Conservation (phyloP, 768 basidiomycete genomes). For the Postia placenta region DNA sequence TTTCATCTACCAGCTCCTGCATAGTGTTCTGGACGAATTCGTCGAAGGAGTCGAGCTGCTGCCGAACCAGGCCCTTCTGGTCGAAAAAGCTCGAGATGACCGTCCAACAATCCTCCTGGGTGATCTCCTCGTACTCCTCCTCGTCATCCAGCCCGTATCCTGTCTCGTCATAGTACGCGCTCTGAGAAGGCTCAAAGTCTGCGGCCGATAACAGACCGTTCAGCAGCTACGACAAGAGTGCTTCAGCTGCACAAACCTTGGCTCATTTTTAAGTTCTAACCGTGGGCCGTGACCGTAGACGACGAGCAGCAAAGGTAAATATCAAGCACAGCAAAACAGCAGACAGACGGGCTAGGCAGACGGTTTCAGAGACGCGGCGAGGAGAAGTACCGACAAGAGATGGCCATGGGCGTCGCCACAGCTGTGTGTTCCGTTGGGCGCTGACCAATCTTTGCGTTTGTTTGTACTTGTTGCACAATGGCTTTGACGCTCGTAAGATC, state of each 20-base stretch:
- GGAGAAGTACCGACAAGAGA: no score
- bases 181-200: slow-evolving; percentile 20
- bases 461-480: slow-evolving; percentile 14
- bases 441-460: slow-evolving; percentile 7
- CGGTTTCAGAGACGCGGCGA: no score
- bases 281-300: no score
- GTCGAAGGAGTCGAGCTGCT: slow-evolving; percentile 97
- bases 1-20: slow-evolving; percentile 98
- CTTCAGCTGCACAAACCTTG: slow-evolving; percentile 4
- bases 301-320: no score
- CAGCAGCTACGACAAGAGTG: neutral
- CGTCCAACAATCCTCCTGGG: slow-evolving; percentile 92
- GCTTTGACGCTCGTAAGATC: no score
- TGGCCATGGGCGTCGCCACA: neutral
- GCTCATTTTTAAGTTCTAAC: slow-evolving; percentile 5
- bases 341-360: no score
- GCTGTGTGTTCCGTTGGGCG: neutral
- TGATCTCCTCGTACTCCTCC: slow-evolving; percentile 69
- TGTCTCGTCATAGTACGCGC: slow-evolving; percentile 47
- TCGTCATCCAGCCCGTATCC: slow-evolving; percentile 47
- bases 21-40: slow-evolving; percentile 99
- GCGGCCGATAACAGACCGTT: slow-evolving; percentile 6
- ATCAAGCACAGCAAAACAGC: no score
- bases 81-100: slow-evolving; percentile 97
- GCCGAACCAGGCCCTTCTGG: slow-evolving; percentile 94